These are phyloP conservation scores for Urochloa ruziziensis DNA, from an alignment of 176 grass and related monocot genomes.

Conservation along the genomic window DNA sequence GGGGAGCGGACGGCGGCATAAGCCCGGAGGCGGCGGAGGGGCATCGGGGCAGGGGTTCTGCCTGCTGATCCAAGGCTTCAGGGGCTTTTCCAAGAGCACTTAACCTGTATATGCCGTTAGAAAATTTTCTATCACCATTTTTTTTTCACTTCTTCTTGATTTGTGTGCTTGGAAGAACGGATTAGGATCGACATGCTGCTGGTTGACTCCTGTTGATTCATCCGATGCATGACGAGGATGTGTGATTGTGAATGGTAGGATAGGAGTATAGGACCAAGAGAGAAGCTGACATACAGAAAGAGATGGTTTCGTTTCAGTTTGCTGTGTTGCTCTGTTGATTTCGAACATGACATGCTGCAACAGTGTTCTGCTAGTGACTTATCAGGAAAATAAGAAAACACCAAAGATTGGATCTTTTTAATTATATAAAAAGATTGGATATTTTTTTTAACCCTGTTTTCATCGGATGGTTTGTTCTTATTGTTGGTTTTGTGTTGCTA, in stretches of 20 bases:
- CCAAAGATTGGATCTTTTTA: not conserved
- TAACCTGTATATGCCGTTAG: constrained; percentile 41
- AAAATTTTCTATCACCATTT: constrained; percentile 24
- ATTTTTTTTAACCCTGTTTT: not conserved
- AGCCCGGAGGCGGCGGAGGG: constrained; percentile 2
- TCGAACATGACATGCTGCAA: constrained; percentile 27
- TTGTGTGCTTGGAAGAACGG: constrained; percentile 8
- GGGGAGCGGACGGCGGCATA: constrained; percentile 15
- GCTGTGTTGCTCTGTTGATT: constrained; percentile 26
- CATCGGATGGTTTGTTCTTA: not conserved
- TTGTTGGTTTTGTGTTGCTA: not conserved
- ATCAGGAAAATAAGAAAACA: constrained; percentile 31
- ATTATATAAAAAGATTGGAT: not conserved
- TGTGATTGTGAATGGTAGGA: constrained; percentile 42
- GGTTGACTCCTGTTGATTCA: constrained; percentile 24
- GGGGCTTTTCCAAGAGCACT: constrained; percentile 43
- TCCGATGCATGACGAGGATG: constrained; percentile 11
- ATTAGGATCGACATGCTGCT: constrained; percentile 22
- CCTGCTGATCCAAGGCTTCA: constrained; percentile 64
- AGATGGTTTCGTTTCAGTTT: constrained; percentile 26
- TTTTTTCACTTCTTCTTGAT: constrained; percentile 4
- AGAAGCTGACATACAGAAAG: constrained; percentile 27
- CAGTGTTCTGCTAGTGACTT: not conserved
- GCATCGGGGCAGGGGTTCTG: constrained; percentile 46
- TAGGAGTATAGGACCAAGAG: no score